A percentile compares a stretch with the other conserved stretches of the same genome.
Evolutionary conservation across 768 basidiomycete genomes (phyloP).

Genomic region (Dioszegia aurantiaca): DNA sequence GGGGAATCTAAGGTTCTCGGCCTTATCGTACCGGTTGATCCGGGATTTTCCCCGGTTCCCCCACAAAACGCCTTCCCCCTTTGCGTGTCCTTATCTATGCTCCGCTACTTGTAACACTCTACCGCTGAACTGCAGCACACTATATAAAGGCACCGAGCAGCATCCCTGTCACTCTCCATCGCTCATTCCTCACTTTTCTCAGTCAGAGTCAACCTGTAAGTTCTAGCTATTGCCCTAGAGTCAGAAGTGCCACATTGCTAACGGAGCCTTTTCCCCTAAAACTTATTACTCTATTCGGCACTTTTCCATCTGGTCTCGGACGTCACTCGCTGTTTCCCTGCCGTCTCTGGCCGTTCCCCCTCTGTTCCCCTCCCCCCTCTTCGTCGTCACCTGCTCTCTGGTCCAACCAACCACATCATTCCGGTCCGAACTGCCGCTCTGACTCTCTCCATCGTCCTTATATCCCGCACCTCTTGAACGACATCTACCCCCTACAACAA

Average conservation of each 20-base stretch:
- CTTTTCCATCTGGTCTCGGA: neutral
- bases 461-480: neutral
- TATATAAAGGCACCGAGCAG: too few species aligned
- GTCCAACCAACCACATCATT: too few species aligned
- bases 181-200: neutral
- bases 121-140: too few species aligned
- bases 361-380: neutral
- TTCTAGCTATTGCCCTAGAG: neutral
- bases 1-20: too few species aligned
- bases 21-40: neutral
- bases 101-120: neutral
- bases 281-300: neutral
- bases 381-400: neutral
- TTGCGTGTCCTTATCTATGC: conserved; percentile 4
- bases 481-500: neutral
- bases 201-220: neutral
- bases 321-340: too few species aligned
- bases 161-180: conserved; percentile 2
- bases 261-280: neutral
- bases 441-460: neutral
- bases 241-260: neutral
- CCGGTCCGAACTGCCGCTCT: too few species aligned
- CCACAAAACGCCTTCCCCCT: neutral
- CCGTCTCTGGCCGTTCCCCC: neutral
- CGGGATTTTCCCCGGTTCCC: neutral